Conservation (phyloP, 2,329 filamentous ascomycete genomes). For the Fusarium xylarioides region DNA sequence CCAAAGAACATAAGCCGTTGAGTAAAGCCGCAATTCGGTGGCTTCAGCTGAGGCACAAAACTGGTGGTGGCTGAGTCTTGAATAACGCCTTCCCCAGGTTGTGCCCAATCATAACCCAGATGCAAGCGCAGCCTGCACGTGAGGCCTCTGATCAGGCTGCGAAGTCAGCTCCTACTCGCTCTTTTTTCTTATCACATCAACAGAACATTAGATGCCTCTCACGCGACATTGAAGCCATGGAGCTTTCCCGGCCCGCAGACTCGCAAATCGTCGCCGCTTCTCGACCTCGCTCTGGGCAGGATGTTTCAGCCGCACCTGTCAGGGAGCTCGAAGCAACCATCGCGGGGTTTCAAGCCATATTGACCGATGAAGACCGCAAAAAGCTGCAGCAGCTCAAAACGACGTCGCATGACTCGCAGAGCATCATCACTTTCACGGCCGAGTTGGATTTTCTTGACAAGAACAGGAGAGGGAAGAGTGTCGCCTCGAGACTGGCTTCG, state of each 20-base stretch:
- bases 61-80: not conserved
- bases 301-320: not conserved
- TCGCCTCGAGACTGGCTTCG: slow-evolving; percentile 8
- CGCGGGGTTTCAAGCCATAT: slow-evolving; percentile 8
- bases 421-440: slow-evolving; percentile 24
- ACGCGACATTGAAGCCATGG: not conserved
- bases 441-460: slow-evolving; percentile 6
- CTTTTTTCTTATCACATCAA: not conserved
- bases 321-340: not conserved
- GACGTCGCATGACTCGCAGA: slow-evolving; percentile 9
- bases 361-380: slow-evolving; percentile 19
- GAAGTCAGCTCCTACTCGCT: too few relatives aligned
- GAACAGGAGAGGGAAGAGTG: slow-evolving; percentile 15
- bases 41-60: not conserved
- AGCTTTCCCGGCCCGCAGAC: not conserved
- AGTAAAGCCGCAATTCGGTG: not conserved
- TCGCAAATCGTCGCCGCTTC: not conserved
- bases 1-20: fast-evolving
- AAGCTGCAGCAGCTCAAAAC: slow-evolving; percentile 6
- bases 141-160: not conserved
- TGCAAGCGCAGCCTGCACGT: not conserved
- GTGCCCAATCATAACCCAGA: not conserved
- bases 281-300: fast-evolving
- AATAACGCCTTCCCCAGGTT: fast-evolving
- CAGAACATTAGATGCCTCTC: fast-evolving